Evolutionary conservation across 805 yeast species (phyloP).

Genomic region (Priceomyces carsonii): DNA sequence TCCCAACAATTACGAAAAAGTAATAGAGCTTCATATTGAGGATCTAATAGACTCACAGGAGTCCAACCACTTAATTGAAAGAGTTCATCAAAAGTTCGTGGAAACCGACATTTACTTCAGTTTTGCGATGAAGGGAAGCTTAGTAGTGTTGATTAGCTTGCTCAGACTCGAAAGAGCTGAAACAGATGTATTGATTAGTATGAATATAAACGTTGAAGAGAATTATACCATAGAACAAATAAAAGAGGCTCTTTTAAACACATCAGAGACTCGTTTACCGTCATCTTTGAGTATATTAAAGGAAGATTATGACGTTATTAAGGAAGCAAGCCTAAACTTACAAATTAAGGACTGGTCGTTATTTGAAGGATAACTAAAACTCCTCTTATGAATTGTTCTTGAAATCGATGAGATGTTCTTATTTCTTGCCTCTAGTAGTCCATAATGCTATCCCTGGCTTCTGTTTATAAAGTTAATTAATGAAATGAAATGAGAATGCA

Average conservation of each 20-base stretch:
- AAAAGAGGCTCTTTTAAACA: no score
- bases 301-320: constrained; percentile 24
- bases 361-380: constrained; percentile 30
- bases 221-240: constrained; percentile 11
- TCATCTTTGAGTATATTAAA: no score
- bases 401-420: neutral
- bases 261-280: no score
- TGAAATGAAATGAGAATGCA: constrained; percentile 1
- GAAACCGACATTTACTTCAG: constrained; percentile 7
- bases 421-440: neutral
- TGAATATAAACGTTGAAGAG: constrained; percentile 51
- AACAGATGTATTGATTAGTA: constrained; percentile 64
- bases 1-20: constrained; percentile 34
- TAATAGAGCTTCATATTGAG: constrained; percentile 52
- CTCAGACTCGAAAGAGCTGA: constrained; percentile 50
- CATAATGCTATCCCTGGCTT: neutral
- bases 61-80: constrained; percentile 11
- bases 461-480: constrained; percentile 3
- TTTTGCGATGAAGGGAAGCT: constrained; percentile 11
- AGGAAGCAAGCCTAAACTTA: constrained; percentile 26
- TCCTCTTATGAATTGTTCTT: neutral
- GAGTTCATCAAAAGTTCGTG: constrained; percentile 4
- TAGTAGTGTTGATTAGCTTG: constrained; percentile 57
- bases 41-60: constrained; percentile 47
- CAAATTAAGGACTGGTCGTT: constrained; percentile 49